A percentile compares a stretch with the other conserved stretches of the same genome.
These are phyloP conservation scores for Astrothelium subdiscretum DNA, from an alignment of 495 filamentous ascomycete genomes.

Conservation along the genomic window DNA sequence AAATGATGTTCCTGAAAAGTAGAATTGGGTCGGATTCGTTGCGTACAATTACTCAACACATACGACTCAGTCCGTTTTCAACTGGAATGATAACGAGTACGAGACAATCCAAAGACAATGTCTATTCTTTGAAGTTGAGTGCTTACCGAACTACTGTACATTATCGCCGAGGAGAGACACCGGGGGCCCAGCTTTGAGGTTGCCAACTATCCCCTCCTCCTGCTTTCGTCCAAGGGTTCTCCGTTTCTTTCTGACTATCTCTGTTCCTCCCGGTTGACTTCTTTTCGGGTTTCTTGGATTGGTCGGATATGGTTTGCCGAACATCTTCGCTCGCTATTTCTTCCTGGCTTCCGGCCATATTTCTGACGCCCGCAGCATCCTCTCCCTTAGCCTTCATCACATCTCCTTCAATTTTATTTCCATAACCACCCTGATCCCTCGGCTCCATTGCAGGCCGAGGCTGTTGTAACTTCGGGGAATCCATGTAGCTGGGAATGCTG, in stretches of 20 bases:
- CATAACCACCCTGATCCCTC: slow-evolving; percentile 25
- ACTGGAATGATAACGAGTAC: neutral
- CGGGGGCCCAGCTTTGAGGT: slow-evolving; percentile 59
- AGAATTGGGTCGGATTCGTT: too few relatives aligned
- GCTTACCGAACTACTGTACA: neutral
- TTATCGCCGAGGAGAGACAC: slow-evolving; percentile 7
- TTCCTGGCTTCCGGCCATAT: slow-evolving; percentile 13
- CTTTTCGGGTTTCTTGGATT: slow-evolving; percentile 17
- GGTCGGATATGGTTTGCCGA: slow-evolving; percentile 5
- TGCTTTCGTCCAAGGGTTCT: slow-evolving; percentile 48
- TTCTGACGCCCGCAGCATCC: slow-evolving; percentile 12
- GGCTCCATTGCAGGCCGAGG: slow-evolving; percentile 30
- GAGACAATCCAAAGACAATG: neutral
- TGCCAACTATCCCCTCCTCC: slow-evolving; percentile 59
- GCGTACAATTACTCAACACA: too few relatives aligned
- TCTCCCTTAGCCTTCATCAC: neutral
- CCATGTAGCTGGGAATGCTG: slow-evolving; percentile 55
- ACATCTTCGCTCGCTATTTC: slow-evolving; percentile 7
- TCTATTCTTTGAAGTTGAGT: neutral
- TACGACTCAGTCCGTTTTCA: too few relatives aligned
- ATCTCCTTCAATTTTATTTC: slow-evolving; percentile 14
- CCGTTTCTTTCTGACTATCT: slow-evolving; percentile 19
- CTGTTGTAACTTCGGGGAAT: slow-evolving; percentile 40
- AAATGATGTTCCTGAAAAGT: neutral
- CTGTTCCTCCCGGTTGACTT: slow-evolving; percentile 24